Conservation (phyloP, 768 basidiomycete species). For the Sporobolomyces pararoseus region DNA sequence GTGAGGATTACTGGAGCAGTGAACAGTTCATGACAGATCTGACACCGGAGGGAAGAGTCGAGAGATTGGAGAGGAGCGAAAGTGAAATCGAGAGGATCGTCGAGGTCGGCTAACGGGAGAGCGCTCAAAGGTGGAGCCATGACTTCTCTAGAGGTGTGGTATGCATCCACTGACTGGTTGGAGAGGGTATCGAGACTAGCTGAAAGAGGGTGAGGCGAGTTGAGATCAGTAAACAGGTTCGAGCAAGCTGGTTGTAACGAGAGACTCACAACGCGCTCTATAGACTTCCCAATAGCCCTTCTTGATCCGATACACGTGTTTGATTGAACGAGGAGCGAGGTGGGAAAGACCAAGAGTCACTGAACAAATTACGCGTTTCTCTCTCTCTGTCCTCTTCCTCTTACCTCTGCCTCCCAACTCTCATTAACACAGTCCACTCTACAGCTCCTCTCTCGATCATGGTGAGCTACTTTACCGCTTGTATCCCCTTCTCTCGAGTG, state of each 20-base stretch:
- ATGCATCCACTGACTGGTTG: no score
- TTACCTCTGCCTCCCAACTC: not conserved
- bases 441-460: no score
- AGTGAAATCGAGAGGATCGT: constrained; percentile 21
- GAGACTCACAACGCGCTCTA: constrained; percentile 1
- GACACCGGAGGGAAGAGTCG: constrained; percentile 34
- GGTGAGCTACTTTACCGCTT: not conserved
- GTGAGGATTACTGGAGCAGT: constrained; percentile 27
- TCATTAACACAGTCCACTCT: not conserved
- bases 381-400: not conserved
- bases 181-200: no score
- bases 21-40: constrained; percentile 27
- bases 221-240: not conserved
- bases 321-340: no score
- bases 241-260: not conserved
- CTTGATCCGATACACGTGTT: no score
- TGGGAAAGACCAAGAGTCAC: no score
- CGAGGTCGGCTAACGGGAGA: constrained; percentile 1
- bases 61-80: not conserved
- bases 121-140: no score
- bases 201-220: not conserved
- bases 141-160: no score
- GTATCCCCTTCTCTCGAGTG: not conserved
- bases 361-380: not conserved
- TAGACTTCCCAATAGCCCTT: no score